A percentile compares a stretch with the other conserved stretches of the same genome.
Conservation (phyloP, 108 stramenopile species). For the Cyclostephanos tholiformis region DNA sequence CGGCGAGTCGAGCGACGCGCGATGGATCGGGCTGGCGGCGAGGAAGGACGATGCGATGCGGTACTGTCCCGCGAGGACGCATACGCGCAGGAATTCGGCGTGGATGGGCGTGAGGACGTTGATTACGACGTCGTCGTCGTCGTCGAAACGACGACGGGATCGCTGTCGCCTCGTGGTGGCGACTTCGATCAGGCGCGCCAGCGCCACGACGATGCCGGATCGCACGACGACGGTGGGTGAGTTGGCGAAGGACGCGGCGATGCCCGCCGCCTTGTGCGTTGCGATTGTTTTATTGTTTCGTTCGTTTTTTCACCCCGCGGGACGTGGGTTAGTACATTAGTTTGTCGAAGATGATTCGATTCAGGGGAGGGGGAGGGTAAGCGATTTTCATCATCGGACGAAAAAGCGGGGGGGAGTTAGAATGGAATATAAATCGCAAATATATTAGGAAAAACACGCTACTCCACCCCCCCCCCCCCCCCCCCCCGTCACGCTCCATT, state of each 20-base stretch:
- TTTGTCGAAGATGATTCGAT: too few species aligned
- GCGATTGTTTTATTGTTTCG: slow-evolving; percentile 2
- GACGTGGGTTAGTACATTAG: neutral
- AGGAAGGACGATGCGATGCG: slow-evolving; percentile 49
- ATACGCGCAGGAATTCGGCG: slow-evolving; percentile 63
- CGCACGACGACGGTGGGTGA: slow-evolving; percentile 33
- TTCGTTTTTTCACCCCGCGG: too few species aligned
- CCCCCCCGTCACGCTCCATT: too few species aligned
- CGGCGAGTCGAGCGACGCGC: slow-evolving; percentile 2
- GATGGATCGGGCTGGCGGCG: slow-evolving; percentile 25
- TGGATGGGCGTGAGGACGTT: slow-evolving; percentile 36
- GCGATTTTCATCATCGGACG: too few species aligned
- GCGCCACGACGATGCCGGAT: slow-evolving; percentile 56
- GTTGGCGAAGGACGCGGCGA: slow-evolving; percentile 26
- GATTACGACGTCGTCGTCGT: neutral
- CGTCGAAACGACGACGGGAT: neutral
- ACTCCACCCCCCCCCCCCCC: too few species aligned
- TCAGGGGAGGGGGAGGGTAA: too few species aligned
- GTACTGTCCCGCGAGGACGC: slow-evolving; percentile 60
- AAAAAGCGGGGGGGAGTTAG: too few species aligned
- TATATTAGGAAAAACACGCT: too few species aligned
- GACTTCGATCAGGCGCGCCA: slow-evolving; percentile 42
- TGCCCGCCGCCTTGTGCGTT: slow-evolving; percentile 21
- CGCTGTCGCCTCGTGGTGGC: neutral
- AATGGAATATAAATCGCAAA: too few species aligned